Evolutionary conservation across 768 basidiomycete species (phyloP).

Genomic region (Clathrus columnatus): DNA sequence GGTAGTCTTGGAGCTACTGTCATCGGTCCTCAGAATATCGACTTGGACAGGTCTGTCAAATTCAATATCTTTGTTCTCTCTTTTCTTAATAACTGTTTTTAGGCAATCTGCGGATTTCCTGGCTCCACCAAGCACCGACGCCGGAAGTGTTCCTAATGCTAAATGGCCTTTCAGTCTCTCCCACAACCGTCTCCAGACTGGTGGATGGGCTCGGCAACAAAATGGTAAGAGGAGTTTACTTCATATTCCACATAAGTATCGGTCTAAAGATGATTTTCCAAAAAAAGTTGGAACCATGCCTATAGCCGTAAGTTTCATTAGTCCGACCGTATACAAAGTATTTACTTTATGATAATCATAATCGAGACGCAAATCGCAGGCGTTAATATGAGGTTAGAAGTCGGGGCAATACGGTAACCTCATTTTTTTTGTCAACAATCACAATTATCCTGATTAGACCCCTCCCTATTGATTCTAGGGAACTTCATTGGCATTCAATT

Average conservation of each 20-base stretch:
- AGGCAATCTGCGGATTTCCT: conserved; percentile 46
- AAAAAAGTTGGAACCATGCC: conserved; percentile 31
- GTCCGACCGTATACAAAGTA: conserved; percentile 13
- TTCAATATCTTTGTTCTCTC: no score
- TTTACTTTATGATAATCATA: background rate
- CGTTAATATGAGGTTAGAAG: conserved; percentile 34
- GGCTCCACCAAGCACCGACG: conserved; percentile 56
- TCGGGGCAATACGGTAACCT: conserved; percentile 33
- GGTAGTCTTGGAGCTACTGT: conserved; percentile 36
- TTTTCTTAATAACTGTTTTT: background rate
- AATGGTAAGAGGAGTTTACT: conserved; percentile 38
- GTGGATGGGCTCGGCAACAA: conserved; percentile 62
- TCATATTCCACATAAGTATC: background rate
- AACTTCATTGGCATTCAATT: conserved; percentile 37
- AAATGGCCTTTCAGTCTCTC: conserved; percentile 61
- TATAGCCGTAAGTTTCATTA: conserved; percentile 21
- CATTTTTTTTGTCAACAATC: background rate
- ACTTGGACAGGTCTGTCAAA: conserved; percentile 31
- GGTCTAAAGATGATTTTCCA: background rate
- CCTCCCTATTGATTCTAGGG: conserved; percentile 17
- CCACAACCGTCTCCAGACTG: conserved; percentile 48
- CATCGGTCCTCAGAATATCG: conserved; percentile 49
- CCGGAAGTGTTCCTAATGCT: conserved; percentile 41
- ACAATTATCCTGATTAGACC: background rate
- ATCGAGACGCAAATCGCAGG: conserved; percentile 20